phyloP scores from a whole-genome alignment of 2,329 filamentous ascomycete species.

The Pseudogymnoascus verrucosus region DNA sequence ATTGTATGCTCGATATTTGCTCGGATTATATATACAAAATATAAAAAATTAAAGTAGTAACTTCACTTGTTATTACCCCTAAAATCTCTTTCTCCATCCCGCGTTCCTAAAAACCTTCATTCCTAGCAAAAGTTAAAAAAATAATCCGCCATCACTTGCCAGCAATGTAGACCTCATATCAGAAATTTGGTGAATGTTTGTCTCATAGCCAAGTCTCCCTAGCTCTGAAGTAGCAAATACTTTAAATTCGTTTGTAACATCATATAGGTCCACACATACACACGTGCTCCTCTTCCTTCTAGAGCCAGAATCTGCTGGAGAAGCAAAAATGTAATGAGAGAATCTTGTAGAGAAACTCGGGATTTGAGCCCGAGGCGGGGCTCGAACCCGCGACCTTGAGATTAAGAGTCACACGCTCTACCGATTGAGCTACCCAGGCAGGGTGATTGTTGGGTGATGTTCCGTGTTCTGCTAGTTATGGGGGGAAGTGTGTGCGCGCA shows the following conservation, averaged over 20 bases:
- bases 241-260: constrained; percentile 59
- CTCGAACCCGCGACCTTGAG: constrained; percentile 5
- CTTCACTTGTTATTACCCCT: neutral
- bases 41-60: neutral
- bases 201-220: constrained; percentile 80
- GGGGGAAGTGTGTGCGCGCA: neutral
- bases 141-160: constrained; percentile 13
- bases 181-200: constrained; percentile 86
- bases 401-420: constrained; percentile 61
- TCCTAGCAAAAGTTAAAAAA: neutral
- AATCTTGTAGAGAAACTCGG: constrained; percentile 8
- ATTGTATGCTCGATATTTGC: neutral
- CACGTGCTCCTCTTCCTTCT: neutral
- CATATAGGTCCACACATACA: constrained; percentile 2
- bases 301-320: neutral
- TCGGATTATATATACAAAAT: neutral
- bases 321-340: constrained; percentile 2
- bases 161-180: constrained; percentile 38
- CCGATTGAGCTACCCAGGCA: constrained; percentile 51
- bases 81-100: constrained; percentile 10
- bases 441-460: neutral
- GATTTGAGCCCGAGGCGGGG: constrained; percentile 7
- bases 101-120: neutral
- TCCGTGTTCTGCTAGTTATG: neutral
- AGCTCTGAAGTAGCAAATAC: constrained; percentile 99